Evolutionary conservation across 352 stramenopile genomes (phyloP).

Genomic region (Phytophthora sp.): DNA sequence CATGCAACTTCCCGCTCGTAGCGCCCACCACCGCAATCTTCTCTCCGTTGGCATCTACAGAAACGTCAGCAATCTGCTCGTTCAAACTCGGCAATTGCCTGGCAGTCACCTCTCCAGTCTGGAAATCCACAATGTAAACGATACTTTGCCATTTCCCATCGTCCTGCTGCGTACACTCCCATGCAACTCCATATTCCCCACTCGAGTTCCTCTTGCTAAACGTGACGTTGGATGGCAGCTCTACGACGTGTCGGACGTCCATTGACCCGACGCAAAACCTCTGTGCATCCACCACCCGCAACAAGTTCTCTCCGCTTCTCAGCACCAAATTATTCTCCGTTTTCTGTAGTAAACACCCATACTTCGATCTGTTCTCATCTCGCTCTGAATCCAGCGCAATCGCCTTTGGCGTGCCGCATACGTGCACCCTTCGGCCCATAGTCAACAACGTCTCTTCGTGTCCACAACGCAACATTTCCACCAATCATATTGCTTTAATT

Average conservation of each 20-base stretch:
- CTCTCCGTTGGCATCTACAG: slow-evolving; percentile 18
- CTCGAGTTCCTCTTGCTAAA: neutral
- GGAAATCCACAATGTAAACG: slow-evolving; percentile 27
- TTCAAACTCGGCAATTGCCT: slow-evolving; percentile 1
- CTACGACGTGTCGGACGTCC: slow-evolving; percentile 2
- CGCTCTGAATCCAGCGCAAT: slow-evolving; percentile 16
- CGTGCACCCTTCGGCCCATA: slow-evolving; percentile 12
- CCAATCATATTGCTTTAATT: neutral
- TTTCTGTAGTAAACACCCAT: slow-evolving; percentile 6
- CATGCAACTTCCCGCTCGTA: slow-evolving; percentile 11
- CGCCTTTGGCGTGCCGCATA: slow-evolving; percentile 11
- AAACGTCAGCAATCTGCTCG: slow-evolving; percentile 23
- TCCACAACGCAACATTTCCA: neutral
- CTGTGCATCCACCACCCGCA: slow-evolving; percentile 19
- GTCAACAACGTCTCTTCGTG: slow-evolving; percentile 18
- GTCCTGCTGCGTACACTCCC: neutral
- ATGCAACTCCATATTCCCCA: slow-evolving; percentile 8
- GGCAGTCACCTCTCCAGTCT: slow-evolving; percentile 14
- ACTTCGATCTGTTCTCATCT: neutral
- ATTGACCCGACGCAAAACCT: slow-evolving; percentile 21
- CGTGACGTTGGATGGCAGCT: slow-evolving; percentile 14
- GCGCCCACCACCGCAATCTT: slow-evolving; percentile 20
- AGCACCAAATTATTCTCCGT: slow-evolving; percentile 12
- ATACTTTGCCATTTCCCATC: neutral
- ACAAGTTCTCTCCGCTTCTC: neutral